Evolutionary conservation across 192 early-diverging fungal genomes (phyloP), one percentile per base, ranked within the genome.

Genomic region (Mortierella claussenii): DNA sequence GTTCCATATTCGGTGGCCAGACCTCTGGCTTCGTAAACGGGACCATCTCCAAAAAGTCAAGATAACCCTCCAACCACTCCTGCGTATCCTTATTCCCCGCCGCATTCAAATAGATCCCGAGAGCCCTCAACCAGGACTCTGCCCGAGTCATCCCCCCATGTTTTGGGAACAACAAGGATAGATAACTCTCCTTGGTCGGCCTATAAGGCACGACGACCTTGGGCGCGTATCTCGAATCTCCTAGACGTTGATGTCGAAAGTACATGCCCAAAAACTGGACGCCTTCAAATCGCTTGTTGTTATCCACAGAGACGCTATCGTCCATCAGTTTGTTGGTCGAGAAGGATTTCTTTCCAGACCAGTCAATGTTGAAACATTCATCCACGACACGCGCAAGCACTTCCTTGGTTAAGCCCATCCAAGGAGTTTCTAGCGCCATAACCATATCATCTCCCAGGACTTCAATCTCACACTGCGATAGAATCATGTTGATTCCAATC

Each of bases 381-480:
- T 11, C 1, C 0, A 75, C 71, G 3, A 75, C 63, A 9, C 42
- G 44, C 0, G 70, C 60, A 17, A 74, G 49, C 0, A 32, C n/a
- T 20, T 60, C 57, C 23, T 65, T 65, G 26, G 50, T 65, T 28
- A 65, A 27, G 26, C n/a, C 44, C 20, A 42, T 28, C 71, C 71
- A 75, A 6, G 42, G n/a, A 7, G 15, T 31, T 37, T 65, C 43
- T 5, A 75, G 63, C 2, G 71, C 71, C 62, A 75, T 65, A 43
- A 75, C 63, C 71, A 75, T 75, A 20, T 75, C 63, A 34, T 75
- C 63, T 18, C 71, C 71, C 3, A 75, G 56, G 20, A 66, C 71
- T 31, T 60, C 71, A 18, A 66, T 60, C 51, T 66, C 57, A 13
- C 71, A 58, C 34, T 66, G n/a, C 1, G 26, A 37, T 13, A 75